These are phyloP conservation scores for Lactarius tabidus DNA, from an alignment of 768 basidiomycete genomes.

Conservation along the genomic window DNA sequence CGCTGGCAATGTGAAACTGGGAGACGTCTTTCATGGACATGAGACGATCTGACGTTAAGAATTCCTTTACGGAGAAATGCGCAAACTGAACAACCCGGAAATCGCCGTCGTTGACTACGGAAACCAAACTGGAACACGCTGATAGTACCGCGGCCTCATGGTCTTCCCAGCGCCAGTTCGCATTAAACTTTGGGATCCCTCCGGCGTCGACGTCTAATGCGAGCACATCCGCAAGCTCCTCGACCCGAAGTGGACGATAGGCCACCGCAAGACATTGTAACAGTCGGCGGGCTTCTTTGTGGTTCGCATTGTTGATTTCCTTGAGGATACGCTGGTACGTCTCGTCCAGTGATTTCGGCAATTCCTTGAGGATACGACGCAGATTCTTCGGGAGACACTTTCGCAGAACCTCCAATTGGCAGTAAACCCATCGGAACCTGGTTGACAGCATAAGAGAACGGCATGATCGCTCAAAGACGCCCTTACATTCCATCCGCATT, in stretches of 20 bases:
- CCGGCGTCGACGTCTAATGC: not conserved
- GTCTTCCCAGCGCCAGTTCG: not conserved
- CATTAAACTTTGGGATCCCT: not conserved
- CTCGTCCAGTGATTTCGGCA: too few species aligned
- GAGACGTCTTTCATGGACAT: too few species aligned
- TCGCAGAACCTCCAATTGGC: too few species aligned
- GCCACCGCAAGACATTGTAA: too few species aligned
- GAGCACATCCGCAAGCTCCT: constrained; percentile 3
- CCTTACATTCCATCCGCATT: constrained; percentile 12
- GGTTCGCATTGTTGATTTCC: too few species aligned
- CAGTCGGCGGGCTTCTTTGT: too few species aligned
- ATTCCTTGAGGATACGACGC: too few species aligned
- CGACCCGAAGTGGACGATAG: not conserved
- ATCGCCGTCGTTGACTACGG: not conserved
- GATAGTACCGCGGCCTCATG: not conserved
- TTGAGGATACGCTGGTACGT: not conserved
- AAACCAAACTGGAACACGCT: constrained; percentile 1
- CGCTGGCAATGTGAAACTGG: too few species aligned
- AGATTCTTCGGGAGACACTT: too few species aligned
- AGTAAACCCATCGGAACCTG: too few species aligned
- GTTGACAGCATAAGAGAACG: not conserved
- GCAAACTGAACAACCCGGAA: constrained; percentile 4
- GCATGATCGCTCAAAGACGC: not conserved
- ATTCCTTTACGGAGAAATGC: not conserved
- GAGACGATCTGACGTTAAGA: too few species aligned